phyloP scores from a whole-genome alignment of 805 yeast genomes.

The Candida vartiovaarae region DNA sequence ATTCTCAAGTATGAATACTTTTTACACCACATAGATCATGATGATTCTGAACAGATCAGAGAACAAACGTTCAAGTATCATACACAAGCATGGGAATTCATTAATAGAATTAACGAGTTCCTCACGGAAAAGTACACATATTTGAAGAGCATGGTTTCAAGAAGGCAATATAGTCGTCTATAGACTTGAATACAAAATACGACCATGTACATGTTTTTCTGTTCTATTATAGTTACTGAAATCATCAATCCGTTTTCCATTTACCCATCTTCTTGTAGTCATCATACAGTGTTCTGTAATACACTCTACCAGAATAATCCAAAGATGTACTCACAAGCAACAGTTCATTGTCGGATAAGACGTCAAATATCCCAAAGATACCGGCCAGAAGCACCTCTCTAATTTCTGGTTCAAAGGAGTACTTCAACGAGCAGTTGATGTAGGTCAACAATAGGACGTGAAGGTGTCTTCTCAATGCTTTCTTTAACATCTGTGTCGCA shows the following conservation, averaged over 20 bases:
- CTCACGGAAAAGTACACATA: background rate
- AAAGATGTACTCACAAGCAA: slow-evolving; percentile 53
- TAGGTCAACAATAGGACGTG: slow-evolving; percentile 55
- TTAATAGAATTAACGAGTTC: slow-evolving; percentile 6
- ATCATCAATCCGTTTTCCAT: slow-evolving; percentile 40
- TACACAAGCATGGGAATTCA: slow-evolving; percentile 10
- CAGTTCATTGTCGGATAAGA: slow-evolving; percentile 61
- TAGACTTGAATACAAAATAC: background rate
- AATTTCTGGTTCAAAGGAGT: slow-evolving; percentile 38
- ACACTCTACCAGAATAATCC: slow-evolving; percentile 62
- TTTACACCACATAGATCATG: slow-evolving; percentile 10
- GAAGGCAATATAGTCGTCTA: background rate
- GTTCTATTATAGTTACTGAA: background rate
- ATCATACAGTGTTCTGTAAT: slow-evolving; percentile 58
- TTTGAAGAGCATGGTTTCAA: background rate
- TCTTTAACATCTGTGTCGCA: slow-evolving; percentile 46
- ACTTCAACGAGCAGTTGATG: slow-evolving; percentile 43
- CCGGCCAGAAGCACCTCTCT: slow-evolving; percentile 48
- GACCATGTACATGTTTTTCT: background rate
- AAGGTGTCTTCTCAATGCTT: slow-evolving; percentile 55
- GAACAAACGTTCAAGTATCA: slow-evolving; percentile 12
- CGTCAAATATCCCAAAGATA: slow-evolving; percentile 58
- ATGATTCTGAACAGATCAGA: slow-evolving; percentile 3
- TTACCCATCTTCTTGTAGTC: slow-evolving; percentile 74
- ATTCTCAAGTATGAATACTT: slow-evolving; percentile 53